Conservation (phyloP, 2,329 filamentous ascomycete species). For the Rhynchosporium secalis region DNA sequence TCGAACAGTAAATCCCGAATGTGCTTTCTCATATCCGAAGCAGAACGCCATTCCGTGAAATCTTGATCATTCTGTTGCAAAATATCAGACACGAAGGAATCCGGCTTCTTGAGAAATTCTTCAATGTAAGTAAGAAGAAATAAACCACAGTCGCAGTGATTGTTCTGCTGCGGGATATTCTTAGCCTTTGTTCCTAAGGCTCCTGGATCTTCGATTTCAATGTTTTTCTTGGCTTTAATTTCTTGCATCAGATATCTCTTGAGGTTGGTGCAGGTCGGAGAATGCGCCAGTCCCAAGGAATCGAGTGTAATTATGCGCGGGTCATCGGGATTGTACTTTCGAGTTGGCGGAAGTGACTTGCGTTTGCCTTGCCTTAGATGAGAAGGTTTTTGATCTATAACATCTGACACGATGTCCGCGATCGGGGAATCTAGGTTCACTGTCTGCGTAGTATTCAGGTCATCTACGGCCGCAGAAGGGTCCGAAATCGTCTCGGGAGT, state of each 20-base stretch:
- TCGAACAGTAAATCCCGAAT: conserved; percentile 67
- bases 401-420: conserved; percentile 20
- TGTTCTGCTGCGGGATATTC: conserved; percentile 75
- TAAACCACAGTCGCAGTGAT: conserved; percentile 86
- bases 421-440: conserved; percentile 1
- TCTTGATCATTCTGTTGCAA: conserved; percentile 50
- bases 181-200: conserved; percentile 65
- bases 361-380: conserved; percentile 36
- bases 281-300: conserved; percentile 69
- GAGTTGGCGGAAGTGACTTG: conserved; percentile 36
- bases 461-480: background rate
- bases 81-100: conserved; percentile 66
- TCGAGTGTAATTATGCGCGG: conserved; percentile 84
- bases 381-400: conserved; percentile 3
- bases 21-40: conserved; percentile 59
- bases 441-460: background rate
- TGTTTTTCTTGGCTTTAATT: conserved; percentile 58
- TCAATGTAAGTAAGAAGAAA: conserved; percentile 84
- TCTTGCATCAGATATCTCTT: conserved; percentile 78
- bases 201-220: conserved; percentile 37
- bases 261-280: conserved; percentile 63
- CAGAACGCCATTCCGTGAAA: conserved; percentile 42
- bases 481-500: background rate
- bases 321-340: conserved; percentile 51
- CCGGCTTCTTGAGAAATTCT: conserved; percentile 75